Evolutionary conservation across 345 rosid genomes (phyloP).

Genomic region (Rhodamnia argentea): DNA sequence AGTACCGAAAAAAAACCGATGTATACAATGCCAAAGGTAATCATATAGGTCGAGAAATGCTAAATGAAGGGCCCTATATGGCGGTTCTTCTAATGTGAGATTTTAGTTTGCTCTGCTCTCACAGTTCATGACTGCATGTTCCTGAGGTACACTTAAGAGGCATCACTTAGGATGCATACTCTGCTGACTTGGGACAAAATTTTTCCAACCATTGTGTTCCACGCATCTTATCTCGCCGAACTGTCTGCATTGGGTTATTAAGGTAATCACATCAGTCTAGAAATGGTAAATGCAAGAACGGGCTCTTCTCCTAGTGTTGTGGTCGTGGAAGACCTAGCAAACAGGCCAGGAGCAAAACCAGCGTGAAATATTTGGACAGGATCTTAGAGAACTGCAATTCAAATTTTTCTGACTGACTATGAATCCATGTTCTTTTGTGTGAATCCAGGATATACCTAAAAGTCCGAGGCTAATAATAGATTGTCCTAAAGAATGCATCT

Average conservation of each 20-base stretch:
- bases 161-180: neutral
- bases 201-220: neutral
- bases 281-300: neutral
- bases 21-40: too few species aligned
- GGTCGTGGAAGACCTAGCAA: accelerated
- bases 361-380: neutral
- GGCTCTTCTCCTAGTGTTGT: neutral
- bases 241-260: neutral
- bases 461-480: neutral
- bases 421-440: neutral
- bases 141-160: neutral
- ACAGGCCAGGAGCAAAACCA: neutral
- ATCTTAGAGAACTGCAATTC: neutral
- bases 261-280: accelerated
- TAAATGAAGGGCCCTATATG: too few species aligned
- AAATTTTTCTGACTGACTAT: neutral
- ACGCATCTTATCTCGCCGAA: neutral
- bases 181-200: neutral
- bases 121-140: neutral
- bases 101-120: neutral
- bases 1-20: too few species aligned
- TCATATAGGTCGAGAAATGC: too few species aligned
- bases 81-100: neutral
- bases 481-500: neutral
- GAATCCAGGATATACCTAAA: neutral